Evolutionary conservation across 2,329 filamentous ascomycete species (phyloP).

Genomic region (Pyrenochaeta sp.): DNA sequence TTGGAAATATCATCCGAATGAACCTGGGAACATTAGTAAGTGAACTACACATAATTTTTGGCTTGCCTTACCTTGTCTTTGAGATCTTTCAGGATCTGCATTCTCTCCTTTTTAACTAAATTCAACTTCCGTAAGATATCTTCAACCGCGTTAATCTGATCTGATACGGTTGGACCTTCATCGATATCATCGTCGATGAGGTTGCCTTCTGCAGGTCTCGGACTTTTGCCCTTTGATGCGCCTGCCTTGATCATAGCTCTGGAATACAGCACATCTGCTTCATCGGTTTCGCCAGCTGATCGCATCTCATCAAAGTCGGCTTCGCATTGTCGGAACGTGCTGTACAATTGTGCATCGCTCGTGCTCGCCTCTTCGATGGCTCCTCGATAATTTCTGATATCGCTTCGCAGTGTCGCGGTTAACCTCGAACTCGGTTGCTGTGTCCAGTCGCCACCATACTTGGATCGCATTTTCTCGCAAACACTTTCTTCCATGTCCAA

Average conservation of each 20-base stretch:
- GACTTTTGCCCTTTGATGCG: slow-evolving; percentile 65
- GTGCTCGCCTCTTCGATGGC: slow-evolving; percentile 87
- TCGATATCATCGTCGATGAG: slow-evolving; percentile 94
- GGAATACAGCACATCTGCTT: slow-evolving; percentile 89
- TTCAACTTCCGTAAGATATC: slow-evolving; percentile 90
- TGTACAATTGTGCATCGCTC: slow-evolving; percentile 83
- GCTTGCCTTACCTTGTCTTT: slow-evolving; percentile 96
- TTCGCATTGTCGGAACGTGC: slow-evolving; percentile 85
- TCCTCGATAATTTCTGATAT: slow-evolving; percentile 86
- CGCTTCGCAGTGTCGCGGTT: slow-evolving; percentile 84
- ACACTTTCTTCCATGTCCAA: slow-evolving; percentile 97
- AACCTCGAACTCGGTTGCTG: slow-evolving; percentile 93
- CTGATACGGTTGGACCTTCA: slow-evolving; percentile 77
- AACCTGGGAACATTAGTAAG: slow-evolving; percentile 66
- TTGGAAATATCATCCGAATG: slow-evolving; percentile 98
- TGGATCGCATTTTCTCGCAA: slow-evolving; percentile 98
- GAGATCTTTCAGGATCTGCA: slow-evolving; percentile 92
- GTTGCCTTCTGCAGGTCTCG: slow-evolving; percentile 73
- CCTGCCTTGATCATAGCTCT: slow-evolving; percentile 82
- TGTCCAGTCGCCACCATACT: slow-evolving; percentile 95
- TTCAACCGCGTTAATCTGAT: slow-evolving; percentile 89
- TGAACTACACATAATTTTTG: too few species aligned
- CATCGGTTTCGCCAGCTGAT: slow-evolving; percentile 82
- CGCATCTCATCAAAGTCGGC: slow-evolving; percentile 95
- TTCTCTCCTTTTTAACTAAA: slow-evolving; percentile 87